A percentile compares a stretch with the other conserved stretches of the same genome.
phyloP scores from a whole-genome alignment of 495 filamentous ascomycete species.

The Pseudevernia furfuracea region DNA sequence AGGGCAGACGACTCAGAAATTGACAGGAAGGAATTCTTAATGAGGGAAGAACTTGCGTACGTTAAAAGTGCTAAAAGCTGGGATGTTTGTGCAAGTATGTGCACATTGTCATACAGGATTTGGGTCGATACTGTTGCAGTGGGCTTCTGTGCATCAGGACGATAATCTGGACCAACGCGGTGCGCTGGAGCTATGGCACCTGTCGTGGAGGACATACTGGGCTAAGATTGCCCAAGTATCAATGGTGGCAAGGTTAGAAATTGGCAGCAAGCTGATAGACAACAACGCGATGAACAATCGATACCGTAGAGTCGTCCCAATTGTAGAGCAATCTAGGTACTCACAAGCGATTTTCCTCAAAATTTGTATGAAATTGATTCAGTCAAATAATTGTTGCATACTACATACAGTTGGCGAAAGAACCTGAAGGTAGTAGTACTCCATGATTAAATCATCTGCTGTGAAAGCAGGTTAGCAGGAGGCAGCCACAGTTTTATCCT shows the following conservation, averaged over 20 bases:
- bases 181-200: slow-evolving; percentile 50
- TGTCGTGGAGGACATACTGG: slow-evolving; percentile 12
- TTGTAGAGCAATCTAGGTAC: neutral
- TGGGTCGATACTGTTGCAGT: slow-evolving; percentile 81
- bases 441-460: neutral
- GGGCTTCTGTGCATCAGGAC: slow-evolving; percentile 68
- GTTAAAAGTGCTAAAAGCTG: slow-evolving; percentile 95
- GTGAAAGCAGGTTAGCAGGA: too few relatives aligned
- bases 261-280: neutral
- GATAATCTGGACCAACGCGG: slow-evolving; percentile 72
- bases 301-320: neutral
- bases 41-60: slow-evolving; percentile 48
- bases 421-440: neutral
- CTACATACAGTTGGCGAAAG: neutral
- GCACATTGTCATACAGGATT: slow-evolving; percentile 79
- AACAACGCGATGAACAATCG: neutral
- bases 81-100: slow-evolving; percentile 84
- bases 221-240: neutral
- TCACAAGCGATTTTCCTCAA: neutral
- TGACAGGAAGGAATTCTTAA: slow-evolving; percentile 20
- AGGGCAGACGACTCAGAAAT: slow-evolving; percentile 20
- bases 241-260: neutral
- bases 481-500: too few relatives aligned
- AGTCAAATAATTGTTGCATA: neutral
- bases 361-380: neutral